These are phyloP conservation scores for Rhodomyrtus tomentosa DNA, from an alignment of 345 rosid species.

Conservation along the genomic window DNA sequence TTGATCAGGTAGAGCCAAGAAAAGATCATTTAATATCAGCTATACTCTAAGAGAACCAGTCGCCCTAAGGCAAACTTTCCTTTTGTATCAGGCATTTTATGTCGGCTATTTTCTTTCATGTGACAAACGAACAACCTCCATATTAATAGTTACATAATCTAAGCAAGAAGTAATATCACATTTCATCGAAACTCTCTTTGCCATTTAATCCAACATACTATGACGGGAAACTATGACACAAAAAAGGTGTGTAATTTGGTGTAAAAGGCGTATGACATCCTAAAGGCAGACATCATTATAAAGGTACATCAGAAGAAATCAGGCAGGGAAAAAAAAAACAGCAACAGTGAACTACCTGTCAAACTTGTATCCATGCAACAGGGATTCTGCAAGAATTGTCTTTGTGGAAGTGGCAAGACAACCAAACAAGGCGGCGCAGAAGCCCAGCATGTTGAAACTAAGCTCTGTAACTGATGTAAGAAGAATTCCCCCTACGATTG, in stretches of 20 bases:
- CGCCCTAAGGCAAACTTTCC: not conserved
- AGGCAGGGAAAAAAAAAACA: not conserved
- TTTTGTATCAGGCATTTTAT: not conserved
- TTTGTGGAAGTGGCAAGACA: conserved; percentile 99
- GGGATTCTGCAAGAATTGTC: conserved; percentile 96
- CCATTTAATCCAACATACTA: not conserved
- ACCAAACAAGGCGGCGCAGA: conserved; percentile 95
- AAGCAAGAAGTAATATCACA: not conserved
- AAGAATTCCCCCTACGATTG: conserved; percentile 97
- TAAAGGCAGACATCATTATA: not conserved
- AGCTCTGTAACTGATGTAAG: conserved; percentile 91
- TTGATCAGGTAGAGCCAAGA: not conserved
- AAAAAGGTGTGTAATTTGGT: not conserved
- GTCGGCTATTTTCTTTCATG: not conserved
- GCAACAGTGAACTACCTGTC: conserved; percentile 52
- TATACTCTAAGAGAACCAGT: not conserved
- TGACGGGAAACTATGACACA: not conserved
- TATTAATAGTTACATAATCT: not conserved
- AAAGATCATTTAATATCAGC: not conserved
- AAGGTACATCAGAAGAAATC: not conserved
- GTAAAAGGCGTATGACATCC: not conserved
- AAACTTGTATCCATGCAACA: conserved; percentile 94
- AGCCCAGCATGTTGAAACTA: conserved; percentile 92
- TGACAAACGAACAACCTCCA: not conserved
- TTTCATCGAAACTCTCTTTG: not conserved